These are phyloP conservation scores for Hymenotorrendiella dingleyae DNA, from an alignment of 2,329 filamentous ascomycete species.

Conservation along the genomic window DNA sequence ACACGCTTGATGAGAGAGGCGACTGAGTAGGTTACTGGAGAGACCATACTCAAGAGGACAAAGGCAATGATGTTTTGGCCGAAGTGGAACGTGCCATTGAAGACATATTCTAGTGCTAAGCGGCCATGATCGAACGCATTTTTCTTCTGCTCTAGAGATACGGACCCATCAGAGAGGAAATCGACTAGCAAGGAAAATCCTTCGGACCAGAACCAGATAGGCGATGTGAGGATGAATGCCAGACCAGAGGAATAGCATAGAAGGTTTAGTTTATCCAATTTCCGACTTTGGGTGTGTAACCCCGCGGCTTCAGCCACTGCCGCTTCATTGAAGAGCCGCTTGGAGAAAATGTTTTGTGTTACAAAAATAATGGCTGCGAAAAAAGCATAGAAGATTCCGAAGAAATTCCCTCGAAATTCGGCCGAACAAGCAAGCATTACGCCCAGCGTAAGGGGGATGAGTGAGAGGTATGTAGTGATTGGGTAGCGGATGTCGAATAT, in stretches of 20 bases:
- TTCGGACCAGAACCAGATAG: slow-evolving; percentile 91
- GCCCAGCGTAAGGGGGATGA: slow-evolving; percentile 87
- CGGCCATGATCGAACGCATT: slow-evolving; percentile 71
- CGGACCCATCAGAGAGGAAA: slow-evolving; percentile 72
- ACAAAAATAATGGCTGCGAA: slow-evolving; percentile 92
- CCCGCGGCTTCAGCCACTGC: slow-evolving; percentile 76
- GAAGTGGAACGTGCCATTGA: slow-evolving; percentile 97
- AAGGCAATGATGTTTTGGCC: slow-evolving; percentile 95
- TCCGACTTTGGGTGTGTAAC: slow-evolving; percentile 56
- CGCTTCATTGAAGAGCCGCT: slow-evolving; percentile 94
- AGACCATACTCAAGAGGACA: slow-evolving; percentile 83
- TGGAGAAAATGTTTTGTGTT: slow-evolving; percentile 97
- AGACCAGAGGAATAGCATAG: slow-evolving; percentile 95
- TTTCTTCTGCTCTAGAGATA: slow-evolving; percentile 52
- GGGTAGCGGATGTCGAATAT: slow-evolving; percentile 88
- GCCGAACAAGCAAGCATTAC: slow-evolving; percentile 95
- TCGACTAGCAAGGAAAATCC: slow-evolving; percentile 72
- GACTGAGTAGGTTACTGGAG: slow-evolving; percentile 94
- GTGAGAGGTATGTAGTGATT: slow-evolving; percentile 76
- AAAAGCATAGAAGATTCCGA: slow-evolving; percentile 86
- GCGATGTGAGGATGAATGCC: slow-evolving; percentile 80
- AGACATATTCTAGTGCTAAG: slow-evolving; percentile 77
- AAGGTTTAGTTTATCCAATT: slow-evolving; percentile 93
- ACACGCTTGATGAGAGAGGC: slow-evolving; percentile 95
- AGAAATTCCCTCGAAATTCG: slow-evolving; percentile 79